Base-by-base conservation (phyloP, 1,284 basidiomycete genomes). In the Macrocystidia cucumis region DNA sequence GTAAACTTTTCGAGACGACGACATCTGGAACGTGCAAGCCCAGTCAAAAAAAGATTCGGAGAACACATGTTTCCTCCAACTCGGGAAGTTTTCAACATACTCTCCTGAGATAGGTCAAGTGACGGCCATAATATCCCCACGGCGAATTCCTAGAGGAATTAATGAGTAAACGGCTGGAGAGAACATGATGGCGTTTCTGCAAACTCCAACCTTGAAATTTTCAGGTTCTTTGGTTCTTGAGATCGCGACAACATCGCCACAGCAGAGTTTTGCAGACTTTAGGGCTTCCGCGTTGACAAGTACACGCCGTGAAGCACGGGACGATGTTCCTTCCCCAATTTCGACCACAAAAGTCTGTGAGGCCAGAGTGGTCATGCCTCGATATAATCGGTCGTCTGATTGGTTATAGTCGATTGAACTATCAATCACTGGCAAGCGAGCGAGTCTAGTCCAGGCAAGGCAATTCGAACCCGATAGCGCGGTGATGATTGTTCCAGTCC, bases 71-170 rank as follows among this genome's bases (percentile, higher is more conserved):
- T n/a, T n/a, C n/a, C n/a, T n/a, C 47, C 44, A 36, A 42, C 41
- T 33, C 40, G 33, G 44, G 29, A 40, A 17, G 29, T 4, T 21
- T 41, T 28, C 27, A 40, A 61, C 73, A 47, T 52, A 80, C 83
- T 60, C 40, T 77, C 69, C 38, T 63, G 63, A 20, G 72, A 49
- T 38, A 78, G 41, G 5, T 83, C 78, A 21, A 65, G 46, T 18
- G 76, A 79, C 7, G 83, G 81, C 84, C 84, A 88, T 44, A 71
- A 67, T 29, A 77, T 59, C 9, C 84, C 84, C 32, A 85, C 62
- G 11, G 77, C 69, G 55, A 78, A 78, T 28, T 61, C 51, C 74
- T 81, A 48, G 35, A 38, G 21, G 34, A 35, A 34, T 22, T 29
- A 25, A 48, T 41, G 39, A 48, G 37, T 32, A 25, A 32, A 24